These are phyloP conservation scores for Phlebiopsis flavidoalba DNA, from an alignment of 768 basidiomycete species.

Conservation along the genomic window DNA sequence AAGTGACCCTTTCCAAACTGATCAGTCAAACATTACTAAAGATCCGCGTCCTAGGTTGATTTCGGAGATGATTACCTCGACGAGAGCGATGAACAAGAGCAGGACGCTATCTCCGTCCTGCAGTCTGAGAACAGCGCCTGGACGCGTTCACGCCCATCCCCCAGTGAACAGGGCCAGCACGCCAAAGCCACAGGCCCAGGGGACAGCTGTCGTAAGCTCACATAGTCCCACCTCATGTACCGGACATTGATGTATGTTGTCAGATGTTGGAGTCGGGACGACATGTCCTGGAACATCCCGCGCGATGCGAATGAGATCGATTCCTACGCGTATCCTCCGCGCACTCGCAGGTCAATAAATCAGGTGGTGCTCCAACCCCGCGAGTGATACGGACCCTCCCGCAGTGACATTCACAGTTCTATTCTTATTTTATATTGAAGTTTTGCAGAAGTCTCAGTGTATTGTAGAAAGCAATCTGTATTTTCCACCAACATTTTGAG, in stretches of 20 bases:
- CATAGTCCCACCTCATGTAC: no score
- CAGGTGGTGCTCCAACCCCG: neutral
- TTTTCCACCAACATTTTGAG: neutral
- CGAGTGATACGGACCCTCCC: neutral
- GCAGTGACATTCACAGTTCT: neutral
- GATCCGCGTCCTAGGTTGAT: slow-evolving; percentile 14
- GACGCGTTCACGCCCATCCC: neutral
- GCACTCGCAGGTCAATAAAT: slow-evolving; percentile 9
- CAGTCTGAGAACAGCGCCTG: neutral
- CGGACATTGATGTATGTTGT: neutral
- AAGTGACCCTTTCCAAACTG: neutral
- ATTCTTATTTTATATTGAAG: neutral
- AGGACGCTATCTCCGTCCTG: neutral
- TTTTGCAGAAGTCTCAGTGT: neutral
- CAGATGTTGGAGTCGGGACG: slow-evolving; percentile 15
- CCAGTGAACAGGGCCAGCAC: neutral
- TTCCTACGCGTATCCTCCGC: slow-evolving; percentile 11
- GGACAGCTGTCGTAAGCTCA: neutral
- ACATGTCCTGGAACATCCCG: slow-evolving; percentile 12
- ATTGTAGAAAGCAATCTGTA: neutral
- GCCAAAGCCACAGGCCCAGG: neutral
- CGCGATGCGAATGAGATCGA: slow-evolving; percentile 1
- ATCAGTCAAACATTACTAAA: neutral
- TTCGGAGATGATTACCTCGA: slow-evolving; percentile 15
- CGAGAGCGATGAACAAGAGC: neutral